Evolutionary conservation across 192 early-diverging fungal genomes (phyloP).

Genomic region (Coemansia sp.): DNA sequence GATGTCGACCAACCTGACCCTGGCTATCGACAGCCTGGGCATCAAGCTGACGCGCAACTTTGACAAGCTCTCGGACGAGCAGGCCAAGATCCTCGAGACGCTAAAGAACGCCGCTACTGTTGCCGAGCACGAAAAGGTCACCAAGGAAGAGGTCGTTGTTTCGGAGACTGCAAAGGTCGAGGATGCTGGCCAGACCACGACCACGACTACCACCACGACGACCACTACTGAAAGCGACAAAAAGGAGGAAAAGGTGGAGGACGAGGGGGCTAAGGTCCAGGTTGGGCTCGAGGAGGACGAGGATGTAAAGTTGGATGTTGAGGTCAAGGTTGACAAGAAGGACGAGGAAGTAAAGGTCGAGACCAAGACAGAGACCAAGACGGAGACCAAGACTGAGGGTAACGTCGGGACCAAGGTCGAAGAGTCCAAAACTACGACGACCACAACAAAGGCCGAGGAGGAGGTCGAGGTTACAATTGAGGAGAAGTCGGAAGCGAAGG

Average conservation of each 20-base stretch:
- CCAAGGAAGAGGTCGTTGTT: not conserved
- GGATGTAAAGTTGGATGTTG: not conserved
- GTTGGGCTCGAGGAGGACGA: conserved; percentile 1
- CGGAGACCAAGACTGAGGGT: conserved; percentile 1
- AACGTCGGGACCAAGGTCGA: conserved; percentile 14
- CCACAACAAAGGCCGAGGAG: conserved; percentile 5
- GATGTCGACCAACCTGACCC: conserved; percentile 44
- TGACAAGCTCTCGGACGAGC: conserved; percentile 43
- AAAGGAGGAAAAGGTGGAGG: conserved; percentile 6
- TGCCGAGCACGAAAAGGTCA: conserved; percentile 9
- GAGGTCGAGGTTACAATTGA: not conserved
- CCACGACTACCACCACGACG: not conserved
- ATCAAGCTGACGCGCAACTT: conserved; percentile 43
- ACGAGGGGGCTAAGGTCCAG: conserved; percentile 6
- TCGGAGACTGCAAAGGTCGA: conserved; percentile 1
- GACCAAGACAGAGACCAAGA: conserved; percentile 8
- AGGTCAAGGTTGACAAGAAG: conserved; percentile 4
- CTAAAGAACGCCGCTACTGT: conserved; percentile 21
- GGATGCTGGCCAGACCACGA: not conserved
- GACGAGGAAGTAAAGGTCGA: conserved; percentile 7
- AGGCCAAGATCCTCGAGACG: conserved; percentile 34
- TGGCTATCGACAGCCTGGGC: conserved; percentile 48
- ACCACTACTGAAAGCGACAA: not conserved
- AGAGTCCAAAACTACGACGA: conserved; percentile 7
- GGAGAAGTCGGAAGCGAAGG: not conserved